These are phyloP conservation scores for Spiromastix sp. DNA, from an alignment of 2,329 filamentous ascomycete species.

Conservation along the genomic window DNA sequence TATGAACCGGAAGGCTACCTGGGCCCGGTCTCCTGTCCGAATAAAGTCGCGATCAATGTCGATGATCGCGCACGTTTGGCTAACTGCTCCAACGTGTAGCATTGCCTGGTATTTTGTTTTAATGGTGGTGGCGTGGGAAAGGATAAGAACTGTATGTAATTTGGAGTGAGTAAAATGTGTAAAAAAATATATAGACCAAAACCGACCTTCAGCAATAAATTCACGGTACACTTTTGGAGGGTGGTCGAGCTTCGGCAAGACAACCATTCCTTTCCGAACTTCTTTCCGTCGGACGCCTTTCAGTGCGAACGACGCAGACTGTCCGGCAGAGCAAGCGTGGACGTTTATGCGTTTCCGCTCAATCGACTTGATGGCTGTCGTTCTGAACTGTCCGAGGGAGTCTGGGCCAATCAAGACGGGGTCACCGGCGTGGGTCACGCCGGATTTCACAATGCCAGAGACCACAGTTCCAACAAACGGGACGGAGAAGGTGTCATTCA, in stretches of 20 bases:
- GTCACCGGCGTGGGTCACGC: conserved; percentile 84
- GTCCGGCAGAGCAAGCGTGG: conserved; percentile 77
- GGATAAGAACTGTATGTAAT: conserved; percentile 61
- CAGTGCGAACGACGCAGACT: conserved; percentile 84
- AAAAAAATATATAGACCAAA: background rate
- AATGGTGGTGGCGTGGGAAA: conserved; percentile 94
- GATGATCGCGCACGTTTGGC: conserved; percentile 93
- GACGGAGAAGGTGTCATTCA: conserved; percentile 97
- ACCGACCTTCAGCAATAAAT: conserved; percentile 64
- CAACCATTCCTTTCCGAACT: conserved; percentile 96
- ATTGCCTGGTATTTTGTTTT: conserved; percentile 96
- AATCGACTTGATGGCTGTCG: conserved; percentile 81
- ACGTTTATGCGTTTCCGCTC: conserved; percentile 88
- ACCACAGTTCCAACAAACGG: conserved; percentile 96
- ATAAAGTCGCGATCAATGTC: conserved; percentile 96
- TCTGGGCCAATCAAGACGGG: conserved; percentile 82
- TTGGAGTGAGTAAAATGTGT: background rate
- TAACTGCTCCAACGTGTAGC: conserved; percentile 90
- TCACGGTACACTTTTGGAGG: conserved; percentile 64
- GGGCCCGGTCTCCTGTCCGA: conserved; percentile 84
- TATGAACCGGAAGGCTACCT: conserved; percentile 88
- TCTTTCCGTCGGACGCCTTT: conserved; percentile 82
- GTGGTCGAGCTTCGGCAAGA: conserved; percentile 71
- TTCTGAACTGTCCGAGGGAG: conserved; percentile 76
- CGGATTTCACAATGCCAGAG: conserved; percentile 80